A percentile compares a stretch with the other conserved stretches of the same genome.
These are phyloP conservation scores for Cystobasidium slooffiae DNA, from an alignment of 1,284 basidiomycete genomes.

Conservation along the genomic window DNA sequence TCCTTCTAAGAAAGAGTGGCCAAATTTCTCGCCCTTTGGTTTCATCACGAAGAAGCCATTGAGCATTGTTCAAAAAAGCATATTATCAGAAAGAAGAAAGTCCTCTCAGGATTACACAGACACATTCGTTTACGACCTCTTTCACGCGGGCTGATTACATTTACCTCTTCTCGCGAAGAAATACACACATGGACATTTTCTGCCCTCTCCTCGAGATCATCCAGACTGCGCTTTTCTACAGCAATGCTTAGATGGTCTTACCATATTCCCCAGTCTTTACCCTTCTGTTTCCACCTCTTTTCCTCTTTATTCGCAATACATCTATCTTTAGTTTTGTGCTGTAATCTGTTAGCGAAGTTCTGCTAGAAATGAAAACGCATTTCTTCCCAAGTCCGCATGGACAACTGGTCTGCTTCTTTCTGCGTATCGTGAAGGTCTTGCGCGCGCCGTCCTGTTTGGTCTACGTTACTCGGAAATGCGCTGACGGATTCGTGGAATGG, in stretches of 20 bases:
- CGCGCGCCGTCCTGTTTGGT: too few relatives aligned
- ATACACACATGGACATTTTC: conserved; percentile 14
- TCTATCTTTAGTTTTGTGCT: conserved; percentile 13
- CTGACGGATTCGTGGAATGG: too few relatives aligned
- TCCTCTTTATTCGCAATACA: conserved; percentile 10
- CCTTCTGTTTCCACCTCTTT: not conserved
- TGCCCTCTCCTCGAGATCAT: not conserved
- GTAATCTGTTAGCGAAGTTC: conserved; percentile 9
- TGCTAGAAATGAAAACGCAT: conserved; percentile 1
- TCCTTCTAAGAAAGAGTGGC: not conserved
- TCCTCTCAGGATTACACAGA: not conserved
- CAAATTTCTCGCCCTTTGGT: not conserved
- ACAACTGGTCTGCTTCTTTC: too few relatives aligned
- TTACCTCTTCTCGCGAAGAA: too few relatives aligned
- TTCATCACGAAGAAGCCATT: not conserved
- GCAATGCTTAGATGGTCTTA: not conserved
- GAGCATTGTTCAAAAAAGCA: not conserved
- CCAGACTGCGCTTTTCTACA: not conserved
- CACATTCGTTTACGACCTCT: conserved; percentile 7
- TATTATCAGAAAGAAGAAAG: not conserved
- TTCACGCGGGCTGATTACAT: not conserved
- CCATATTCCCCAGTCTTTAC: not conserved
- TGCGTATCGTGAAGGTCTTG: too few relatives aligned
- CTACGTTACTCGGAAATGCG: too few relatives aligned
- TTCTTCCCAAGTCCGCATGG: not conserved